phyloP scores from a whole-genome alignment of 495 filamentous ascomycete genomes.

The Bombardia bombarda region DNA sequence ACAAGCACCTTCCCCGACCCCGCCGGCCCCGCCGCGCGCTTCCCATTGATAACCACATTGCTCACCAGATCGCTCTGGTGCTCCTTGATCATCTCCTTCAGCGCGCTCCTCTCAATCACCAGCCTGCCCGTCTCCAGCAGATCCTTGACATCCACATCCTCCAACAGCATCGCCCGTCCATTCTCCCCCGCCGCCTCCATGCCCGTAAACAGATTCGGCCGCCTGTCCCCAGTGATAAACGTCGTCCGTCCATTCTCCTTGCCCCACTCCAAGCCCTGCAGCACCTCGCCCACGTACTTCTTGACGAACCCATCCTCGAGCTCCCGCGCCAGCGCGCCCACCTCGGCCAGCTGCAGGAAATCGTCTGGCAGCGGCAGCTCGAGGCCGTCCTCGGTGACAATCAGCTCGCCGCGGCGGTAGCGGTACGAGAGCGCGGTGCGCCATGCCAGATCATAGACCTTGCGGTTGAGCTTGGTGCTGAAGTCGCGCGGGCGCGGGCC shows the following conservation, averaged over 20 bases:
- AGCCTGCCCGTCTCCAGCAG: slow-evolving; percentile 74
- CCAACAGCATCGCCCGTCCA: slow-evolving; percentile 56
- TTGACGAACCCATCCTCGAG: slow-evolving; percentile 41
- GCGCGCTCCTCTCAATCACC: slow-evolving; percentile 75
- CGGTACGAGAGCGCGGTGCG: slow-evolving; percentile 89
- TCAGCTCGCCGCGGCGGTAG: slow-evolving; percentile 75
- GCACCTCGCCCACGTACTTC: slow-evolving; percentile 54
- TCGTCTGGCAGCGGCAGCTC: slow-evolving; percentile 47
- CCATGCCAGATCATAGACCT: slow-evolving; percentile 96
- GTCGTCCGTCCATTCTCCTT: slow-evolving; percentile 61
- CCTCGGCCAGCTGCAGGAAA: slow-evolving; percentile 27
- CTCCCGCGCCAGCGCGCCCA: slow-evolving; percentile 19
- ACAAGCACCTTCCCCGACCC: slow-evolving; percentile 1
- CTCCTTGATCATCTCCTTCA: slow-evolving; percentile 62
- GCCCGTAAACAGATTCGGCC: slow-evolving; percentile 48
- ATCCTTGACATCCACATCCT: slow-evolving; percentile 90
- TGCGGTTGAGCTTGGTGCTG: slow-evolving; percentile 68
- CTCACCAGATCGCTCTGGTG: slow-evolving; percentile 68
- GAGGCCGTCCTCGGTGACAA: slow-evolving; percentile 68
- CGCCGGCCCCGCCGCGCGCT: slow-evolving; percentile 9
- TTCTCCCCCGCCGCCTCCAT: slow-evolving; percentile 53
- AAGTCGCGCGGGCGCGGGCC: slow-evolving; percentile 90
- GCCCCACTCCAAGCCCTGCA: slow-evolving; percentile 67
- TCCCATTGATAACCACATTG: slow-evolving; percentile 27
- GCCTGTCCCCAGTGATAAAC: slow-evolving; percentile 57